A percentile compares a stretch with the other conserved stretches of the same genome.
Evolutionary conservation across 2,329 filamentous ascomycete species (phyloP).

Genomic region (Diaporthe sp.): DNA sequence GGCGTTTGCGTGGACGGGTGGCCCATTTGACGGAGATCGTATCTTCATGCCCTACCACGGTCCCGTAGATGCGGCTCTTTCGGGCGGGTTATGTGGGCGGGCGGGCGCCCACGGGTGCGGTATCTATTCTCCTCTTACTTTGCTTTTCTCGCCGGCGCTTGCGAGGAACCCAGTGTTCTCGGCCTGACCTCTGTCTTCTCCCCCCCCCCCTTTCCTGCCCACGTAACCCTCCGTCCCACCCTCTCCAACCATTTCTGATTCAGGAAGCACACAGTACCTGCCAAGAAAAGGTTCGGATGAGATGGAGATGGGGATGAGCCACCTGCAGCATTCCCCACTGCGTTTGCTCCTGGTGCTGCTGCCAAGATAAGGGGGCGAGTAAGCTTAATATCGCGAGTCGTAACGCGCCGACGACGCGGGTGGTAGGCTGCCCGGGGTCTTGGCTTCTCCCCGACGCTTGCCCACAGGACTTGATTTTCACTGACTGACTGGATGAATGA

Average conservation of each 20-base stretch:
- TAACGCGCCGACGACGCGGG: constrained; percentile 5
- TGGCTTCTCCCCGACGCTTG: background rate
- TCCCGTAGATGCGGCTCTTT: constrained; percentile 6
- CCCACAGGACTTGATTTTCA: background rate
- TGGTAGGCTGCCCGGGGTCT: background rate
- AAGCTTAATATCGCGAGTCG: constrained; percentile 27
- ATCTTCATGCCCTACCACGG: background rate
- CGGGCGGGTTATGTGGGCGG: constrained; percentile 4
- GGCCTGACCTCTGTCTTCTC: background rate
- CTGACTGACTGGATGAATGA: background rate
- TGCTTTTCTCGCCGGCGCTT: background rate
- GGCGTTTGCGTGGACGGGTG: background rate
- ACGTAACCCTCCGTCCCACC: background rate
- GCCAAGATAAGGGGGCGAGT: constrained; percentile 25
- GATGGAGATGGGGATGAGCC: background rate
- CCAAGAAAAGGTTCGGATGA: constrained; percentile 1
- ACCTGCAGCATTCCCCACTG: background rate
- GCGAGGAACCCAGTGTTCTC: no score
- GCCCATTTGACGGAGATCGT: background rate
- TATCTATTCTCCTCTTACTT: background rate
- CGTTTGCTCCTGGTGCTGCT: background rate
- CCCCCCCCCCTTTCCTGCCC: background rate
- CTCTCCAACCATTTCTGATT: background rate
- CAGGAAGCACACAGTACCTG: background rate
- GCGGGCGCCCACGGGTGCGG: background rate